Base-by-base conservation (phyloP, 2,329 filamentous ascomycete species). In the Malbranchea cinnamomea region DNA sequence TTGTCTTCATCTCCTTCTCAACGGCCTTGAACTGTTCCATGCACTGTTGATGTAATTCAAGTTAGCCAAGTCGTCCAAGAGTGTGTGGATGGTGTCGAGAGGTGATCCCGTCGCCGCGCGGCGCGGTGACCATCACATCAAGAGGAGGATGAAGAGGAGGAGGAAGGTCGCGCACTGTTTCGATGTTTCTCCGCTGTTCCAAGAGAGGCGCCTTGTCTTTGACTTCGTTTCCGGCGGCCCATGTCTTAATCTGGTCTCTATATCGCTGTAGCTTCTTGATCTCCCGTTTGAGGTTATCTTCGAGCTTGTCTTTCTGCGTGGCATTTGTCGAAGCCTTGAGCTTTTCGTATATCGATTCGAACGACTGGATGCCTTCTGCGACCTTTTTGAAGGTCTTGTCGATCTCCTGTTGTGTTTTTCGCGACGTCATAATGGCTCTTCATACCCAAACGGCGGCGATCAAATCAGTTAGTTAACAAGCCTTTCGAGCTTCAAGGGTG, bases 1-100 rank as follows among this genome's bases (percentile, higher is more conserved):
- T 98, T 34, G 89, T 98, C 67, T 98, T 98, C 89, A 98, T 95
- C 49, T 93, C 89, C 66, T 98, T 98, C 59, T 98, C 89, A 31
- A 98, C 89, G n/a, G 85, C 87, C 64, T 98, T 98, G 71, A 98
- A 98, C 49, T 83, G 84, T 62, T 98, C 89, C 89, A 98, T 98
- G 60, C 55, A 60, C 53, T 61, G 41, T 30, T 28, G 30, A 36
- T 42, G 38, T 38, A 31, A 32, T 29, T 30, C 23, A 29, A 31
- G 34, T 29, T 29, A 45, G 35, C 33, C 15, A 15, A 35, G 40
- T 21, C 14, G 29, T 23, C 26, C 22, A 27, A 29, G 24, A 7
- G 18, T 23, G 30, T 36, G 24, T n/a, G n/a, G n/a, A n/a, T n/a
- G 30, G 37, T 37, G 22, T 9, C 25, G 10, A 13, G 16, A 15